A percentile compares a stretch with the other conserved stretches of the same genome.
phyloP scores from a whole-genome alignment of 768 basidiomycete species.

The Gyrodon lividus region DNA sequence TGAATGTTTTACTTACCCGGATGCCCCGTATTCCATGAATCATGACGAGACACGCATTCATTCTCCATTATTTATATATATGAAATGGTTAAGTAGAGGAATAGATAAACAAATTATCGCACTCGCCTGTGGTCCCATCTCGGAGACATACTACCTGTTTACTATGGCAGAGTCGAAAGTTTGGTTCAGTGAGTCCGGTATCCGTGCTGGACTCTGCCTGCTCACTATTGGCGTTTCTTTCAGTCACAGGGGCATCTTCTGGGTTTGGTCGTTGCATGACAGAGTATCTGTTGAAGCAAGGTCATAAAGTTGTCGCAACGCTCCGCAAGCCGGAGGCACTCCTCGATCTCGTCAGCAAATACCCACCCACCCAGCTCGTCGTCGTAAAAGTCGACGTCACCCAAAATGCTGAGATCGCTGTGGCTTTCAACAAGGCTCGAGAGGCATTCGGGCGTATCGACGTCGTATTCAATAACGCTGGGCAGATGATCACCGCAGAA shows the following conservation, averaged over 20 bases:
- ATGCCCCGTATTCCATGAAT: too few relatives aligned
- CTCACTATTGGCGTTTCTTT: not conserved
- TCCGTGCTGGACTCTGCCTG: not conserved
- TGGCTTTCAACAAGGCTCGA: conserved; percentile 29
- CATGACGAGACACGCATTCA: too few relatives aligned
- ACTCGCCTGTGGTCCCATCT: too few relatives aligned
- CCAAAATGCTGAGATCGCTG: conserved; percentile 19
- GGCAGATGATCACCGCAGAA: conserved; percentile 27
- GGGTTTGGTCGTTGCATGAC: conserved; percentile 41
- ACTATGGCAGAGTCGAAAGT: not conserved
- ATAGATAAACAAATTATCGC: too few relatives aligned
- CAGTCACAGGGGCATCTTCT: conserved; percentile 40
- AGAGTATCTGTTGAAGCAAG: conserved; percentile 32
- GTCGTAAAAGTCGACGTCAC: conserved; percentile 35
- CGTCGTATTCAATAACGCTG: conserved; percentile 41
- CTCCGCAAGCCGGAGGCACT: conserved; percentile 39
- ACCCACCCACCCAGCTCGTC: conserved; percentile 21
- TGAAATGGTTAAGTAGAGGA: too few relatives aligned
- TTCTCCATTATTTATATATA: too few relatives aligned
- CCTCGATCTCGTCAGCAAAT: conserved; percentile 25
- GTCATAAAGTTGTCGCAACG: conserved; percentile 42
- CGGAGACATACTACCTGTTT: too few relatives aligned
- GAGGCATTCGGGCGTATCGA: conserved; percentile 37
- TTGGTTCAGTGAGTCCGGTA: conserved; percentile 3
- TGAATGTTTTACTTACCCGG: too few relatives aligned